These are phyloP conservation scores for Viola pubescens DNA, from an alignment of 441 rosid genomes.

Conservation along the genomic window DNA sequence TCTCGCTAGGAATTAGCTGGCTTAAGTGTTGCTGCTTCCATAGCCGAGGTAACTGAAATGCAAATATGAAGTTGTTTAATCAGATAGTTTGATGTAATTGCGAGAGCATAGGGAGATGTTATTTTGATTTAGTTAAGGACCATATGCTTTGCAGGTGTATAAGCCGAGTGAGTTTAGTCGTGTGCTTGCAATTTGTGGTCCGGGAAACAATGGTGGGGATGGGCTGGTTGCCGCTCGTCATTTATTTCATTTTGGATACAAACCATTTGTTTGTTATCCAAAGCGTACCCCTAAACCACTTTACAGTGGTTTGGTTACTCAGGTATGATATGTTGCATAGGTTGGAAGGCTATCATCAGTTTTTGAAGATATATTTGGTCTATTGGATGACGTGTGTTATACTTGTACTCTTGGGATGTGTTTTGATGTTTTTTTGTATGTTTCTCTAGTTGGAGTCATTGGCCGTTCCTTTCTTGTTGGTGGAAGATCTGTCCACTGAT, in stretches of 20 bases:
- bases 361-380: too few species aligned
- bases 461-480: slow-evolving; percentile 59
- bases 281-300: slow-evolving; percentile 73
- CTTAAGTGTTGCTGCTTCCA: slow-evolving; percentile 78
- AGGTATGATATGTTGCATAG: slow-evolving; percentile 34
- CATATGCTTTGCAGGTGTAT: slow-evolving; percentile 47
- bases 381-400: background rate
- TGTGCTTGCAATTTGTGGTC: slow-evolving; percentile 78
- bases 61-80: too few species aligned
- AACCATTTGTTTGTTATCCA: slow-evolving; percentile 66
- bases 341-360: background rate
- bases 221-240: slow-evolving; percentile 95
- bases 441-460: slow-evolving; percentile 73
- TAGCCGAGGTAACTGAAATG: slow-evolving; percentile 54
- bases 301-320: slow-evolving; percentile 70
- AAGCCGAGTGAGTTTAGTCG: slow-evolving; percentile 55
- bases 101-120: too few species aligned
- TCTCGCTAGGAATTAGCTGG: slow-evolving; percentile 82
- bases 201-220: slow-evolving; percentile 98
- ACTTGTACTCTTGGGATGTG: background rate
- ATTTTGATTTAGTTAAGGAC: too few species aligned
- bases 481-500: slow-evolving; percentile 59
- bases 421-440: slow-evolving; percentile 6
- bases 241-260: slow-evolving; percentile 78
- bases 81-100: too few species aligned